A percentile compares a stretch with the other conserved stretches of the same genome.
These are phyloP conservation scores for Fusarium fracticaudum DNA, from an alignment of 2,329 filamentous ascomycete species.

Conservation along the genomic window DNA sequence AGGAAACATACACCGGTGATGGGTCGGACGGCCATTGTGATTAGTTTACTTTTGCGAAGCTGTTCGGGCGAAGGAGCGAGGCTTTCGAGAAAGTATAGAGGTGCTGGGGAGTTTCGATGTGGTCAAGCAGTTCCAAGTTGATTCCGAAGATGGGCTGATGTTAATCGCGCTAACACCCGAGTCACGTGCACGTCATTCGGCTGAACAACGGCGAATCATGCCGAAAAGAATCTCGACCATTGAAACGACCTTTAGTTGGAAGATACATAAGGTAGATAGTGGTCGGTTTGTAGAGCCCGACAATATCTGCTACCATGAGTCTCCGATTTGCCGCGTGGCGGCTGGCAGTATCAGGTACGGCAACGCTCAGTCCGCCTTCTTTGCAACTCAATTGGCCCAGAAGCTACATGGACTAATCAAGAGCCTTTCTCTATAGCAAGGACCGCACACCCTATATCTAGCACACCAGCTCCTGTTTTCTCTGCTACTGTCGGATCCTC, in stretches of 20 bases:
- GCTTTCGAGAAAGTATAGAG: slow-evolving; percentile 31
- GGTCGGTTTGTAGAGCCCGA: slow-evolving; percentile 34
- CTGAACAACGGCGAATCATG: slow-evolving; percentile 36
- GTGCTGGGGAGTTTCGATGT: slow-evolving; percentile 34
- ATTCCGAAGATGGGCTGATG: slow-evolving; percentile 47
- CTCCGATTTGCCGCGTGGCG: slow-evolving; percentile 70
- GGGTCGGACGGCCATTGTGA: slow-evolving; percentile 65
- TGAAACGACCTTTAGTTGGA: slow-evolving; percentile 12
- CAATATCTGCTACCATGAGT: slow-evolving; percentile 63
- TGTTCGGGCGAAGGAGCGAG: slow-evolving; percentile 33
- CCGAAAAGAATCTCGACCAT: slow-evolving; percentile 43
- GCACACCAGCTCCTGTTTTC: slow-evolving; percentile 27
- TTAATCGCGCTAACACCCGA: slow-evolving; percentile 47
- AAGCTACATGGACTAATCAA: slow-evolving; percentile 23
- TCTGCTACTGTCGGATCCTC: slow-evolving; percentile 26
- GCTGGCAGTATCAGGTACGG: slow-evolving; percentile 68
- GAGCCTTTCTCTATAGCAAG: slow-evolving; percentile 32
- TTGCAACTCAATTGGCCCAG: slow-evolving; percentile 28
- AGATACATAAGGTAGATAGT: slow-evolving; percentile 27
- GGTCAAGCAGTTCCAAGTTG: slow-evolving; percentile 42
- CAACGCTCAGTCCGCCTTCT: not conserved
- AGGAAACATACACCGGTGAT: slow-evolving; percentile 66
- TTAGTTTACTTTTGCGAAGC: slow-evolving; percentile 37
- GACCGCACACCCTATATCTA: slow-evolving; percentile 31
- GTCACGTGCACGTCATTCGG: slow-evolving; percentile 41